Evolutionary conservation across 2,329 filamentous ascomycete genomes (phyloP).

Genomic region (Moelleriella libera): DNA sequence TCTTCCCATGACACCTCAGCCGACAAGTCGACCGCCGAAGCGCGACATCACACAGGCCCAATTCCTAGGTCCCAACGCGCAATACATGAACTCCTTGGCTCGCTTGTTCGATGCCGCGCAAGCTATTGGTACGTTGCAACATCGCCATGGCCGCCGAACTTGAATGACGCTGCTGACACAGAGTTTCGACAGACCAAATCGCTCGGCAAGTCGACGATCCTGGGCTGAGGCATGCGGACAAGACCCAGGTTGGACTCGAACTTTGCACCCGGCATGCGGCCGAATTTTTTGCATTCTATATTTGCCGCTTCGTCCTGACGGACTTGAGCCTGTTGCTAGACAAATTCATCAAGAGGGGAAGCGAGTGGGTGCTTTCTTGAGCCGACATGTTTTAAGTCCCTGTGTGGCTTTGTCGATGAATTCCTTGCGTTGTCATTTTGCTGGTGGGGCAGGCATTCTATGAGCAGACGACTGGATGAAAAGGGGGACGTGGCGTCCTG

Average conservation of each 20-base stretch:
- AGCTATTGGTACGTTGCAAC: conserved; percentile 57
- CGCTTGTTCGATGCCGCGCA: conserved; percentile 88
- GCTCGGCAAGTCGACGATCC: conserved; percentile 93
- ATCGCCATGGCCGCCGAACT: not conserved
- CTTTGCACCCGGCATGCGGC: conserved; percentile 85
- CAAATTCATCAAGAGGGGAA: conserved; percentile 93
- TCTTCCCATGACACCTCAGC: conserved; percentile 60
- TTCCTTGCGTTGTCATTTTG: not conserved
- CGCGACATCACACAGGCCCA: conserved; percentile 53
- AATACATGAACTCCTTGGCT: conserved; percentile 85
- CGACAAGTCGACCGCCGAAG: conserved; percentile 54
- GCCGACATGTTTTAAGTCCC: not conserved
- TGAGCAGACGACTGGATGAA: not conserved
- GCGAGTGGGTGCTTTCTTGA: conserved; percentile 62
- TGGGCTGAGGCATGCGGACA: conserved; percentile 77
- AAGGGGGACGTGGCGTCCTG: not conserved
- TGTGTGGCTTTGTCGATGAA: not conserved
- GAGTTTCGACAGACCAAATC: conserved; percentile 61
- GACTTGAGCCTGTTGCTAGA: conserved; percentile 79
- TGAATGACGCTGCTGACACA: conserved; percentile 1
- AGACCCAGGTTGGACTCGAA: conserved; percentile 90
- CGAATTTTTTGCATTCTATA: conserved; percentile 95
- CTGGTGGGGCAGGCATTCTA: no score
- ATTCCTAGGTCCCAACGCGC: conserved; percentile 72
- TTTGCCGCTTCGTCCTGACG: conserved; percentile 85